Evolutionary conservation across 306 rosid species (phyloP), one percentile per base, ranked within the genome.

Genomic region (Mimosa pudica): DNA sequence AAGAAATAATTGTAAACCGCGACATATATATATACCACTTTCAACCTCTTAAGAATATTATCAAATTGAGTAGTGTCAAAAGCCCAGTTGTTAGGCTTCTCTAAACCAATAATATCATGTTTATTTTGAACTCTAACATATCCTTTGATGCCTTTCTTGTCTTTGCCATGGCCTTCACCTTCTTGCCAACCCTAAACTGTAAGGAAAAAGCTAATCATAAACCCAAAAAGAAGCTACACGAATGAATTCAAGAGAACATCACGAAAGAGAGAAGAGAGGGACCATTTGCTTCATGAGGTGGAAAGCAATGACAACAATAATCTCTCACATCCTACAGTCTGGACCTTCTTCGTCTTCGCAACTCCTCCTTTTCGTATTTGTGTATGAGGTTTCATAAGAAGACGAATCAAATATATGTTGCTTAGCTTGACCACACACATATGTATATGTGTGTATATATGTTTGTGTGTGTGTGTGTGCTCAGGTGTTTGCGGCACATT

Each of bases 221-320:
- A 8, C 71, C 57, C n/a, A 45, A 75, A 42, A 24, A 17, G 18
- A 38, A 17, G 18, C 47, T 70, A 52, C 41, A 3, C 13, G 12
- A 1, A 36, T 1, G 14, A 77, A 61, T 35, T 7, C 33, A 24
- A 20, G 24, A 0, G 9, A 17, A 18, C 36, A 24, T 24, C 30
- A 24, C 30, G 30, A 24, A 24, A 24, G 35, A 76, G 80, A 82
- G 35, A 41, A 38, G 55, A 68, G 41, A 60, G 49, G 57, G 1
- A 94, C 98, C 99, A 96, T 93, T 90, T 93, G 99, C 79, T 96
- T 93, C 98, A 96, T 96, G 74, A 96, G 96, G 78, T 96, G 96
- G 80, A 96, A 96, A 71, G 98, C 98, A 17, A 24, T 24, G 30
- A 24, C 30, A 24, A 24, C 30, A 24, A 24, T 24, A 24, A 24